Evolutionary conservation across 768 basidiomycete species (phyloP).

Genomic region (Panellus pusillus): DNA sequence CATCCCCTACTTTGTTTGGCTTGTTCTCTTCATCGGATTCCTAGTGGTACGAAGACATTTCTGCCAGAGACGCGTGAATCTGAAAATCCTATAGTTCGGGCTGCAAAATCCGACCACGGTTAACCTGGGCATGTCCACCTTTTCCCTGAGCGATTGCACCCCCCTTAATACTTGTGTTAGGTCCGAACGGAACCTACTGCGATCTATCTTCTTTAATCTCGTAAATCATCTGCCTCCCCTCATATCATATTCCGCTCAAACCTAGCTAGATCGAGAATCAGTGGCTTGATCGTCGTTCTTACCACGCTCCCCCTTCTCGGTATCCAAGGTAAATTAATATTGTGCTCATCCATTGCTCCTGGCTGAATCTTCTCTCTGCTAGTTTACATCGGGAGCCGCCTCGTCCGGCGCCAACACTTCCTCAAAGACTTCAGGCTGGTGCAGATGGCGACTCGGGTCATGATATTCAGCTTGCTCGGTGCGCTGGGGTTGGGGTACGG

Average conservation of each 20-base stretch:
- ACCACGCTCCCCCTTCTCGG: constrained; percentile 23
- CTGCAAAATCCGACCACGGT: constrained; percentile 24
- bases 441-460: constrained; percentile 28
- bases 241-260: not conserved
- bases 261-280: constrained; percentile 27
- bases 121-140: constrained; percentile 12
- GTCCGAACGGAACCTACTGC: constrained; percentile 32
- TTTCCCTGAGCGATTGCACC: not conserved
- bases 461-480: constrained; percentile 31
- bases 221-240: constrained; percentile 10
- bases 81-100: constrained; percentile 22
- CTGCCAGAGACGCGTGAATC: no score
- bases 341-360: not conserved
- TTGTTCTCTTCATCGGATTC: constrained; percentile 25
- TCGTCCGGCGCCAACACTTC: constrained; percentile 26
- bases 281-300: constrained; percentile 26
- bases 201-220: constrained; percentile 23
- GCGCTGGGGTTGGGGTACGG: constrained; percentile 29
- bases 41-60: constrained; percentile 20
- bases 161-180: not conserved
- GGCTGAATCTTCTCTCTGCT: not conserved
- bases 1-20: constrained; percentile 30
- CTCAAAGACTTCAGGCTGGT: constrained; percentile 4
- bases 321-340: constrained; percentile 22
- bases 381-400: constrained; percentile 27